Percentiles rank a stretch among this genome's conserved stretches.
Conservation (phyloP, 2,329 filamentous ascomycete genomes). For the Cladophialophora chaetospira region DNA sequence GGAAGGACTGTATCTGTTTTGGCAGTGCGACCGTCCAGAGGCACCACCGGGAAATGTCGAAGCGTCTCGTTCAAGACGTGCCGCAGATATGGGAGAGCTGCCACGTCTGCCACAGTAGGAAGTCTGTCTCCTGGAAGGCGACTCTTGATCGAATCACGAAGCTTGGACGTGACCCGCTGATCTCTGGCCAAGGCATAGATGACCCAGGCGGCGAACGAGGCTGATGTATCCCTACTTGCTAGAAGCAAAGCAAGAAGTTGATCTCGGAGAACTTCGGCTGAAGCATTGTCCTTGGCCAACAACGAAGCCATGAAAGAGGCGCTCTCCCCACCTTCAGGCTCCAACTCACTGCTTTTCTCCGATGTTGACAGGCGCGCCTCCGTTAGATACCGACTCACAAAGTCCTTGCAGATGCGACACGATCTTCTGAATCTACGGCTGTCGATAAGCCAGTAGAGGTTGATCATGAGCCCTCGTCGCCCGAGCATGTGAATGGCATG, state of each 20-base stretch:
- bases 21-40: slow-evolving; percentile 42
- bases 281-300: slow-evolving; percentile 24
- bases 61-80: slow-evolving; percentile 42
- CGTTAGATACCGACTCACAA: slow-evolving; percentile 8
- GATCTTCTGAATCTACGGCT: slow-evolving; percentile 40
- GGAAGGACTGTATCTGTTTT: slow-evolving; percentile 49
- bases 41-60: slow-evolving; percentile 44
- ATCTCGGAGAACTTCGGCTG: slow-evolving; percentile 30
- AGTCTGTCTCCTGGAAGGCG: slow-evolving; percentile 26
- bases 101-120: slow-evolving; percentile 4
- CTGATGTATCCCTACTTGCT: slow-evolving; percentile 42
- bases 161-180: slow-evolving; percentile 21
- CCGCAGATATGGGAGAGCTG: slow-evolving; percentile 13
- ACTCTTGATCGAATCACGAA: slow-evolving; percentile 23
- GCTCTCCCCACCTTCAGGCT: background rate
- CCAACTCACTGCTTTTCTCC: slow-evolving; percentile 22
- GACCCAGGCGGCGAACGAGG: slow-evolving; percentile 36
- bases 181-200: slow-evolving; percentile 36
- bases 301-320: slow-evolving; percentile 31
- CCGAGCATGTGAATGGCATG: slow-evolving; percentile 37
- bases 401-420: slow-evolving; percentile 7
- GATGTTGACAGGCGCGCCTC: background rate
- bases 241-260: slow-evolving; percentile 40
- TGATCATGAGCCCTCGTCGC: slow-evolving; percentile 36
- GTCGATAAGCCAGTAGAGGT: slow-evolving; percentile 43